Conservation (phyloP, 257 asterid genomes). For the Primulina huaijiensis region DNA sequence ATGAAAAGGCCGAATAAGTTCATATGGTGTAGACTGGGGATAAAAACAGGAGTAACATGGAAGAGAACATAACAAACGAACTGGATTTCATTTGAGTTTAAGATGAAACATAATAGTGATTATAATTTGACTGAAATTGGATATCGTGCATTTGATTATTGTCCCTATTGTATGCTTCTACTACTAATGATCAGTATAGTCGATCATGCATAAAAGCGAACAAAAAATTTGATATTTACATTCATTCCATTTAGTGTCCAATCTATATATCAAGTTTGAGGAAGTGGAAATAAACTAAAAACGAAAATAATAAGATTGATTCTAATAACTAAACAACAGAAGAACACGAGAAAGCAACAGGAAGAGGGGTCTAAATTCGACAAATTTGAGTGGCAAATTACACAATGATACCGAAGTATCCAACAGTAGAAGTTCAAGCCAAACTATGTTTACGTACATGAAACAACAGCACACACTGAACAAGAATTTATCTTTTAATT, state of each 20-base stretch:
- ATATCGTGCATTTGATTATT: too few species aligned
- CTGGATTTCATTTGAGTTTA: background rate
- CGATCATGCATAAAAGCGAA: too few species aligned
- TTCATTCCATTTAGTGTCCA: too few species aligned
- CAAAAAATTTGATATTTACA: too few species aligned
- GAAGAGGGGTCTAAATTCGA: conserved; percentile 3
- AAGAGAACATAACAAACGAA: background rate
- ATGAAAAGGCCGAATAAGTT: too few species aligned
- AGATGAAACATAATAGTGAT: too few species aligned
- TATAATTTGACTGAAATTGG: too few species aligned
- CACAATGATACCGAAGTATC: conserved; percentile 3
- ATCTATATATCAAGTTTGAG: too few species aligned
- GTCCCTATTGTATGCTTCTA: too few species aligned
- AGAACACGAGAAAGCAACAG: background rate
- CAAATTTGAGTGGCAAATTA: conserved; percentile 8
- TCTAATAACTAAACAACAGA: background rate
- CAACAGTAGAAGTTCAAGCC: conserved; percentile 19
- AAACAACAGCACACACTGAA: conserved; percentile 16
- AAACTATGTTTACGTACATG: conserved; percentile 12
- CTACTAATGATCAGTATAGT: too few species aligned
- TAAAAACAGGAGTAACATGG: background rate
- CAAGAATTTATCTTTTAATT: conserved; percentile 21
- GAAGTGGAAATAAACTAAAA: background rate
- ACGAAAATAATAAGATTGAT: background rate
- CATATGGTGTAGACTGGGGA: too few species aligned